Conservation (phyloP, 257 asterid genomes). For the Orobanche coerulescens region DNA sequence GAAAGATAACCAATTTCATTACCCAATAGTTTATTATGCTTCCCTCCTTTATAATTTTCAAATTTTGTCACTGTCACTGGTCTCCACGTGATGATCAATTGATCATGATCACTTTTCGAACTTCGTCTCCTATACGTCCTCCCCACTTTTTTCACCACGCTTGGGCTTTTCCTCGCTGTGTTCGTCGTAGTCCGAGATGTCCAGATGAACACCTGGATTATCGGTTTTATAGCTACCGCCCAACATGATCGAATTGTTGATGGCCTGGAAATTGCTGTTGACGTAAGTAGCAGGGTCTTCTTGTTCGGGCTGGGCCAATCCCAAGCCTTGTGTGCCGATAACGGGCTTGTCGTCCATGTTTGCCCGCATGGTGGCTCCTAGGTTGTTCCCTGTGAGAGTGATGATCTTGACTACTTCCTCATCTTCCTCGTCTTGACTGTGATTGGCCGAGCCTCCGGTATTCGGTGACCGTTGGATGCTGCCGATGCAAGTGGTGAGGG, state of each 20-base stretch:
- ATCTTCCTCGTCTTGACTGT: constrained; percentile 29
- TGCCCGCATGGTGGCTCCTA: constrained; percentile 84
- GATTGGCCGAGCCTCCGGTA: constrained; percentile 26
- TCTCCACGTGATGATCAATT: not conserved
- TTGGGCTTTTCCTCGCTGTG: not conserved
- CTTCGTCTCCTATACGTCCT: not conserved
- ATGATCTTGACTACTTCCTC: constrained; percentile 52
- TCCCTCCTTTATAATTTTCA: not conserved
- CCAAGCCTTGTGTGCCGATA: constrained; percentile 10
- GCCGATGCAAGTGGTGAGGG: constrained; percentile 48
- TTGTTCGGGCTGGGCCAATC: constrained; percentile 26
- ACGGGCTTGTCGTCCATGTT: constrained; percentile 38
- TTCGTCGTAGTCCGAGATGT: constrained; percentile 46
- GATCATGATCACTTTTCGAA: not conserved
- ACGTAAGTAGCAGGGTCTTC: constrained; percentile 55
- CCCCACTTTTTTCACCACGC: not conserved
- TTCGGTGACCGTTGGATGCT: constrained; percentile 41
- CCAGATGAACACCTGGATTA: constrained; percentile 92
- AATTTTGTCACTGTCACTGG: not conserved
- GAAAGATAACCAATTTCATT: no score
- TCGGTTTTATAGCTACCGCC: constrained; percentile 67
- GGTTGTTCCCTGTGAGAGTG: constrained; percentile 73
- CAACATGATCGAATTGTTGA: constrained; percentile 88
- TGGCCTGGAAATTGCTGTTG: constrained; percentile 85
- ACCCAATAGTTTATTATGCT: no score